Evolutionary conservation across 352 stramenopile genomes (phyloP), one percentile per base, ranked within the genome.

Genomic region (Globisporangium alternatum): DNA sequence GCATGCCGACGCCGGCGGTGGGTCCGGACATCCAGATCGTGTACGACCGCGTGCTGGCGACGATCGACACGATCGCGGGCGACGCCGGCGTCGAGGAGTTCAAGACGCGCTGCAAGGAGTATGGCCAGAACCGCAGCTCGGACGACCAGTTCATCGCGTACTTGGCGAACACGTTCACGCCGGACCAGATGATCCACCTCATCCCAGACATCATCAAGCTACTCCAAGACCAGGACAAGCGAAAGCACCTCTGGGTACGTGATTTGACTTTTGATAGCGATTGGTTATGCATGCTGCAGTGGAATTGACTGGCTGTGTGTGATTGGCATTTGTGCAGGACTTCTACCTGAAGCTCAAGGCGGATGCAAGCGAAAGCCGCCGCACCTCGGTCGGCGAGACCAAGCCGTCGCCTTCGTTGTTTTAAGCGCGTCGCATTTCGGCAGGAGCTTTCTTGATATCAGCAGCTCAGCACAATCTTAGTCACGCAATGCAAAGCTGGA

Each of bases 31-130:
- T 95, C 60, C 86, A 95, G 71, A 77, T 89, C 37, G 86, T 93
- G 43, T 95, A 95, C 74, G 83, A 95, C 73, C 83, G 84, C 54
- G 86, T 95, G 66, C 63, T 95, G 37, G 70, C 71, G 60, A 82
- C 84, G 30, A 95, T 95, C 57, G 81, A 90, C 19, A 68, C 72
- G 31, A 74, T 89, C 37, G 73, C 81, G 2, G 86, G 84, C 1
- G 68, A 68, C 17, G 49, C 68, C 6, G 82, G 81, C 39, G 86
- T 91, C 48, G 81, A 91, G 22, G 82, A 95, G 60, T 95, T 95
- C 73, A 93, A 93, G 71, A 83, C 71, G 49, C 85, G 82, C 61
- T 95, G 86, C 76, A 95, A 95, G 68, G 83, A 93, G 52, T 95
- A 89, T 60, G 83, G 86, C 30, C 86, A 95, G 74, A 92, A 90